Base-by-base conservation (phyloP, 2,329 filamentous ascomycete species). In the Beauveria asiatica region DNA sequence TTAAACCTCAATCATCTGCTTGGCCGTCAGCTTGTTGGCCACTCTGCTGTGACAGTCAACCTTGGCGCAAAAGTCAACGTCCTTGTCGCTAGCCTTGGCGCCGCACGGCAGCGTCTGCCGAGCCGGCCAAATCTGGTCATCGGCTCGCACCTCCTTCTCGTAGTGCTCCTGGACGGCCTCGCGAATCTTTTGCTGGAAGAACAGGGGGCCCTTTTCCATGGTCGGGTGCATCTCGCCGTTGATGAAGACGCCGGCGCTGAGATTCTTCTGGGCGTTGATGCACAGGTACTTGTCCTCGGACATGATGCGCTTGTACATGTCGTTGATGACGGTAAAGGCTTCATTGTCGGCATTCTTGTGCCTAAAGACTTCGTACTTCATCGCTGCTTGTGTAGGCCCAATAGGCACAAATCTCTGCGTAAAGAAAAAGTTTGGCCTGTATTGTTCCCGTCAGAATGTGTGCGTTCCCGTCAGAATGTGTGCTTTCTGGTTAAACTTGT, bases 281-380 rank as follows among this genome's bases (percentile, higher is more conserved):
- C 84, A 87, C 27, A 87, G 79, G 9, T 79, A 75, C 67, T 86
- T 86, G 73, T 87, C 84, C 70, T 87, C 84, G 1, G 77, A 76
- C 80, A 86, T 82, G 70, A 87, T 79, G 44, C 81, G 80, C 70
- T 83, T 83, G 74, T 86, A 87, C 65, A 86, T 81, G 50, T 80
- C 71, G 69, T 77, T 79, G 70, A 86, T 82, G 57, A 75, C 70
- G 16, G 76, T 70, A 67, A 86, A 87, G 61, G 84, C 80, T 27
- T 80, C 79, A 17, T 85, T 80, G n/a, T 75, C 76, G 4, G 83
- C 79, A 67, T 81, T 72, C 68, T 82, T 83, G 76, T 86, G 82
- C 62, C 82, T 77, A 75, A 79, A 87, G 54, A 87, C 79, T 67
- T 87, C 82, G 70, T 87, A 86, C 60, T 76, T 75, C 80, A 87